These are phyloP conservation scores for Tephrocybe sp. DNA, from an alignment of 768 basidiomycete genomes.

Conservation along the genomic window DNA sequence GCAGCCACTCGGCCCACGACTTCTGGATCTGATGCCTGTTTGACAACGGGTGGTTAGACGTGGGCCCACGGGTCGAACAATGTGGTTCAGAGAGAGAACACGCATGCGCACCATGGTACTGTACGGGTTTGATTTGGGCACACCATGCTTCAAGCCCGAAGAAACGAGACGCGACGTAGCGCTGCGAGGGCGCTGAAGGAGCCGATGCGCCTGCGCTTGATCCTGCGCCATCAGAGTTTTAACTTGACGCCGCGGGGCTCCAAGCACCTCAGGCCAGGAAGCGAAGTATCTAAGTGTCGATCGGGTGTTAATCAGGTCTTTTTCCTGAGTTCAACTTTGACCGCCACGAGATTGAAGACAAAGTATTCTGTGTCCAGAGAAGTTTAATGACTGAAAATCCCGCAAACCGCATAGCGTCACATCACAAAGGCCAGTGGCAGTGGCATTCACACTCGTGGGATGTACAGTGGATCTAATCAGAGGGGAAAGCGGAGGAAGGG, in stretches of 20 bases:
- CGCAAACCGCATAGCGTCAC: too few relatives aligned
- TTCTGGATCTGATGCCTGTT: conserved; percentile 40
- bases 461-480: too few relatives aligned
- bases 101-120: conserved; percentile 36
- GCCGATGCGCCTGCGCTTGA: conserved; percentile 30
- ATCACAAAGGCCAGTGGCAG: too few relatives aligned
- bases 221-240: conserved; percentile 23
- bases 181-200: conserved; percentile 42
- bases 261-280: conserved; percentile 66
- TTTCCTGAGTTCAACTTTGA: conserved; percentile 57
- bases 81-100: background rate
- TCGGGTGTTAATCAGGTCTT: background rate
- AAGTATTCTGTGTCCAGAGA: too few relatives aligned
- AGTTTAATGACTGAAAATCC: too few relatives aligned
- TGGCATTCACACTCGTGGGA: too few relatives aligned
- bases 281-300: conserved; percentile 60
- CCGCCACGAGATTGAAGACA: conserved; percentile 77
- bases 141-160: conserved; percentile 39
- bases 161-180: conserved; percentile 40
- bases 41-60: background rate
- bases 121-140: conserved; percentile 34
- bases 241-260: conserved; percentile 21
- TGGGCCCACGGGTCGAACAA: background rate
- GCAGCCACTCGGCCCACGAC: conserved; percentile 58
- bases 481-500: too few relatives aligned